Conservation (phyloP, 2,329 filamentous ascomycete species). For the Pseudocercospora macadamiae region DNA sequence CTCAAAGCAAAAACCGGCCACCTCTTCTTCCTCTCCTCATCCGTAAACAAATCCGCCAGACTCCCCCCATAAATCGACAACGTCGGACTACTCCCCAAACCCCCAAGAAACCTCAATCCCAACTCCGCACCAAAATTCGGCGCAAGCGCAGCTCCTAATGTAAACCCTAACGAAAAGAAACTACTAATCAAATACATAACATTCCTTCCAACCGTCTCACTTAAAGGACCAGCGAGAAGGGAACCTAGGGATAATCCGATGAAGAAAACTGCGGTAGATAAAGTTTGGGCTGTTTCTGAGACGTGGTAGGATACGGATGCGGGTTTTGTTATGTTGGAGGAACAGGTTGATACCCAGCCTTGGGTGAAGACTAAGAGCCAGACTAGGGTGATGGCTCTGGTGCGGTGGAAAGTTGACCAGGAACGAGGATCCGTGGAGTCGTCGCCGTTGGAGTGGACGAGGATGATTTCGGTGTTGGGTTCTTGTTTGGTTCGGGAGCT, state of each 20-base stretch:
- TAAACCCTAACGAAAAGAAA: neutral
- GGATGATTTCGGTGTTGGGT: neutral
- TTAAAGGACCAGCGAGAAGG: neutral
- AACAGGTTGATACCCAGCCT: conserved; percentile 13
- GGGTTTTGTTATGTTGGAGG: conserved; percentile 1
- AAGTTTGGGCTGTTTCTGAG: conserved; percentile 3
- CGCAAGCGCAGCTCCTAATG: conserved; percentile 12
- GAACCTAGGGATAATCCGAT: neutral
- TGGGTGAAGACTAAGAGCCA: conserved; percentile 12
- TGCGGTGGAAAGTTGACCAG: conserved; percentile 6
- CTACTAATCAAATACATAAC: neutral
- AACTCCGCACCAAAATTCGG: conserved; percentile 21
- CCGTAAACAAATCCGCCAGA: conserved; percentile 20
- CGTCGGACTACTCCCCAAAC: conserved; percentile 15
- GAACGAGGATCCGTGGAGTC: conserved; percentile 4
- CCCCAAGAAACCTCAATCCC: conserved; percentile 19
- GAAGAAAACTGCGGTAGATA: conserved; percentile 8
- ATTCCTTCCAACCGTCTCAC: neutral
- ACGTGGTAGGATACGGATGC: conserved; percentile 3
- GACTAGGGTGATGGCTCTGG: neutral
- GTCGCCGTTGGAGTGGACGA: conserved; percentile 4
- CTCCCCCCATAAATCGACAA: conserved; percentile 22
- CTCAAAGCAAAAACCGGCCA: conserved; percentile 21
- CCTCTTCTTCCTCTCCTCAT: conserved; percentile 7
- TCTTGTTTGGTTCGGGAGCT: neutral